A percentile compares a stretch with the other conserved stretches of the same genome.
phyloP scores from a whole-genome alignment of 768 basidiomycete species.

The Agrocybe praecox region DNA sequence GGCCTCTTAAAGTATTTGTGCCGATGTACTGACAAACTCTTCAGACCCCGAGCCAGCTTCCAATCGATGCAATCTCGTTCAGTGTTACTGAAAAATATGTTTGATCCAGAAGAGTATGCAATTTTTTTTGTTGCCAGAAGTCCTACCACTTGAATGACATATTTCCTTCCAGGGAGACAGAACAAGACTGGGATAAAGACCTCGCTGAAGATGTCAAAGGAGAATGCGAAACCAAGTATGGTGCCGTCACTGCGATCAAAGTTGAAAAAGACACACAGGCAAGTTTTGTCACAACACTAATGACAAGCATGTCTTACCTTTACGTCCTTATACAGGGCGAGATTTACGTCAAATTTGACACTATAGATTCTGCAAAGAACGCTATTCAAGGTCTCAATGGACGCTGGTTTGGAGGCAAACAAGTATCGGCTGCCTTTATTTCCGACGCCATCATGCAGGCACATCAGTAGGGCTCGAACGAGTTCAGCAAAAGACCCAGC shows the following conservation, averaged over 20 bases:
- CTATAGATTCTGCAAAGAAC: slow-evolving; percentile 76
- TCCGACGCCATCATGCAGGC: slow-evolving; percentile 94
- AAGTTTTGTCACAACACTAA: slow-evolving; percentile 5
- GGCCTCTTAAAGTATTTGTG: slow-evolving; percentile 4
- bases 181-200: slow-evolving; percentile 95
- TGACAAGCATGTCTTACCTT: slow-evolving; percentile 5
- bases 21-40: slow-evolving; percentile 12
- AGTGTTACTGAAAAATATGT: slow-evolving; percentile 93
- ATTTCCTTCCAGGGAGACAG: slow-evolving; percentile 73
- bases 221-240: slow-evolving; percentile 93
- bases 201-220: slow-evolving; percentile 95
- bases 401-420: slow-evolving; percentile 95
- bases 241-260: slow-evolving; percentile 83
- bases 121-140: neutral
- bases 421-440: slow-evolving; percentile 86
- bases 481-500: slow-evolving; percentile 13
- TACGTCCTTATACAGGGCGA: slow-evolving; percentile 73
- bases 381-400: slow-evolving; percentile 92
- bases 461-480: slow-evolving; percentile 58
- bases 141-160: neutral
- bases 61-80: slow-evolving; percentile 88
- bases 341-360: slow-evolving; percentile 92
- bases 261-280: slow-evolving; percentile 95
- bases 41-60: slow-evolving; percentile 76
- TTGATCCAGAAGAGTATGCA: slow-evolving; percentile 92